Conservation (phyloP, 306 rosid species). For the Lablab purpureus region DNA sequence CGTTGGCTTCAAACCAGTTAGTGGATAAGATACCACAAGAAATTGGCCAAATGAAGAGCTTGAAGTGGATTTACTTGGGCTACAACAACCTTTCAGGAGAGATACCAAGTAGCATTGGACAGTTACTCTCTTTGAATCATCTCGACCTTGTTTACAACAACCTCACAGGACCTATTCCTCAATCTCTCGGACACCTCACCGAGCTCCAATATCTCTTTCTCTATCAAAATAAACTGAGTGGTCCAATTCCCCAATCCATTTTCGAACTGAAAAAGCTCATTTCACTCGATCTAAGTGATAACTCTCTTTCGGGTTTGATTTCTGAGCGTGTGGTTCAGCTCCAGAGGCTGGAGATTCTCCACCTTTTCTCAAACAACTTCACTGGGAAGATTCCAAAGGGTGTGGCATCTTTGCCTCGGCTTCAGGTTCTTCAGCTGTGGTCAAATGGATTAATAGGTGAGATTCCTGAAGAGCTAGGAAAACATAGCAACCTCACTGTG, state of each 20-base stretch:
- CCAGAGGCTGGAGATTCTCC: slow-evolving; percentile 76
- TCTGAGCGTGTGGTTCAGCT: slow-evolving; percentile 64
- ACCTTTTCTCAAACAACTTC: slow-evolving; percentile 82
- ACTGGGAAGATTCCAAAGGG: slow-evolving; percentile 69
- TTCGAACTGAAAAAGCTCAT: slow-evolving; percentile 62
- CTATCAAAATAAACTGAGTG: slow-evolving; percentile 79
- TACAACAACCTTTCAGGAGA: slow-evolving; percentile 87
- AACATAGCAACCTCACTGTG: slow-evolving; percentile 72
- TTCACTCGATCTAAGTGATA: slow-evolving; percentile 89
- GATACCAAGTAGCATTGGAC: slow-evolving; percentile 76
- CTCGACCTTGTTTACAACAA: slow-evolving; percentile 92
- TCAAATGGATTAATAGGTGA: slow-evolving; percentile 78
- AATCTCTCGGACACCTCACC: slow-evolving; percentile 70
- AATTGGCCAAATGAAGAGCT: slow-evolving; percentile 61
- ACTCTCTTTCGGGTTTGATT: slow-evolving; percentile 77
- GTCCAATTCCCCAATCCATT: slow-evolving; percentile 66
- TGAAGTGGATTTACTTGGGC: slow-evolving; percentile 85
- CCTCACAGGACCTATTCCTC: slow-evolving; percentile 77
- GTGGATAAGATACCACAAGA: slow-evolving; percentile 67
- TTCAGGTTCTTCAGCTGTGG: slow-evolving; percentile 95
- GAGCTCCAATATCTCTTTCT: slow-evolving; percentile 77
- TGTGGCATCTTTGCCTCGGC: slow-evolving; percentile 65
- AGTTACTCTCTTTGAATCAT: slow-evolving; percentile 63
- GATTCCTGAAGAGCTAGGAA: slow-evolving; percentile 79
- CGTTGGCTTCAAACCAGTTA: slow-evolving; percentile 86